phyloP scores from a whole-genome alignment of 164 flowering plant genomes.

The Kalanchoe fedtschenkoi region DNA sequence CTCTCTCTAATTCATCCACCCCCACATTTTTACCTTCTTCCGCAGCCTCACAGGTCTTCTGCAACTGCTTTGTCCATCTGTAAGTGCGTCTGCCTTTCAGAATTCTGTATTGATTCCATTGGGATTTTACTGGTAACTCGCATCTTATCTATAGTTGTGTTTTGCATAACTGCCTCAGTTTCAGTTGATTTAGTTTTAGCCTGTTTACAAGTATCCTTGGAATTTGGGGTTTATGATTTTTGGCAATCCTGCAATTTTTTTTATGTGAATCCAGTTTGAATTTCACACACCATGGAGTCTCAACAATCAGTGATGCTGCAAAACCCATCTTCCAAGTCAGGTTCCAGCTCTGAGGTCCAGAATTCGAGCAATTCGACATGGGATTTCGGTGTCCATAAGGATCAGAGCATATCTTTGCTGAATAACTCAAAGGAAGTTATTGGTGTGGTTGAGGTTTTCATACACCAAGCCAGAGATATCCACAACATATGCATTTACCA shows the following conservation, averaged over 20 bases:
- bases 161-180: too few relatives aligned
- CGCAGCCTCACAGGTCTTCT: too few relatives aligned
- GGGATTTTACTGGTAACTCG: too few relatives aligned
- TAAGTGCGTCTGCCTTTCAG: too few relatives aligned
- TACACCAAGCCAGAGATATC: constrained; percentile 86
- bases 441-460: constrained; percentile 65
- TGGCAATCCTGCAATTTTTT: background rate
- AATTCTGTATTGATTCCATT: too few relatives aligned
- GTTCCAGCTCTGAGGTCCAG: background rate
- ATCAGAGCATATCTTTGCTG: background rate
- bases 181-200: too few relatives aligned
- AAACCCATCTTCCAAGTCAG: background rate
- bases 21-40: too few relatives aligned
- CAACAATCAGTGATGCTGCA: background rate
- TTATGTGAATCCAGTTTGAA: background rate
- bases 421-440: constrained; percentile 19
- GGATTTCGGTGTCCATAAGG: background rate
- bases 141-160: too few relatives aligned
- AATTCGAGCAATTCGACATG: background rate
- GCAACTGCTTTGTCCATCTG: background rate
- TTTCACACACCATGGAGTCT: background rate
- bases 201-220: too few relatives aligned
- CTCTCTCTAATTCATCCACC: too few relatives aligned
- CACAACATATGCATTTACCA: constrained; percentile 98
- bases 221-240: background rate